phyloP scores from a whole-genome alignment of 805 yeast species.

The Teunomyces cretensis region DNA sequence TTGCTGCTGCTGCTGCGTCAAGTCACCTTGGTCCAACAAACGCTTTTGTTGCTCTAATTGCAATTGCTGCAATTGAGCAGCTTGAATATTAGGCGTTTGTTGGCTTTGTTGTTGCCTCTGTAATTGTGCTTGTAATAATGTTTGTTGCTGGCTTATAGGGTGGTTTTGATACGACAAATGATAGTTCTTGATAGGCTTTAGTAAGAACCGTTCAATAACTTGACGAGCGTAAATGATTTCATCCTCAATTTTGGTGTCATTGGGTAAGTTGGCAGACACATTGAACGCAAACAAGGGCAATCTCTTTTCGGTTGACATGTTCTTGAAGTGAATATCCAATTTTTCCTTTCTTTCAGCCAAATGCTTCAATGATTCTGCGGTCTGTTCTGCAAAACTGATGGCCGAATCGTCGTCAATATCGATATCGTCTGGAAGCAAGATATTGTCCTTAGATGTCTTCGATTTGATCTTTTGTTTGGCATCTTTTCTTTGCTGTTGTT shows the following conservation, averaged over 20 bases:
- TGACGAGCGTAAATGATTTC: slow-evolving; percentile 37
- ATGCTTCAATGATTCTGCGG: slow-evolving; percentile 41
- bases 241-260: slow-evolving; percentile 35
- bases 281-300: slow-evolving; percentile 55
- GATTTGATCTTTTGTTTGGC: slow-evolving; percentile 27
- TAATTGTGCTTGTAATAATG: slow-evolving; percentile 29
- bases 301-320: slow-evolving; percentile 19
- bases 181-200: slow-evolving; percentile 44
- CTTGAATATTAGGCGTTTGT: slow-evolving; percentile 14
- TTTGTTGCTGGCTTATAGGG: slow-evolving; percentile 36
- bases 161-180: slow-evolving; percentile 47
- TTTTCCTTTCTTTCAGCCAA: slow-evolving; percentile 37
- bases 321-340: slow-evolving; percentile 39
- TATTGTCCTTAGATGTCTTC: slow-evolving; percentile 31
- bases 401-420: slow-evolving; percentile 48
- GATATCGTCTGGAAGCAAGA: slow-evolving; percentile 47
- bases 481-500: slow-evolving; percentile 29
- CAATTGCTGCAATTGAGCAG: slow-evolving; percentile 29
- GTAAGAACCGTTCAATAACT: slow-evolving; percentile 40
- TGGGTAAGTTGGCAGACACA: slow-evolving; percentile 21
- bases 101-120: slow-evolving; percentile 27
- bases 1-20: slow-evolving; percentile 12
- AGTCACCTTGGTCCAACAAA: slow-evolving; percentile 8
- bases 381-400: slow-evolving; percentile 47
- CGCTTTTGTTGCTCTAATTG: slow-evolving; percentile 28